Percentiles rank a stretch among this genome's conserved stretches.
Evolutionary conservation across 495 filamentous ascomycete genomes (phyloP).

Genomic region (Penicillium odoratum): DNA sequence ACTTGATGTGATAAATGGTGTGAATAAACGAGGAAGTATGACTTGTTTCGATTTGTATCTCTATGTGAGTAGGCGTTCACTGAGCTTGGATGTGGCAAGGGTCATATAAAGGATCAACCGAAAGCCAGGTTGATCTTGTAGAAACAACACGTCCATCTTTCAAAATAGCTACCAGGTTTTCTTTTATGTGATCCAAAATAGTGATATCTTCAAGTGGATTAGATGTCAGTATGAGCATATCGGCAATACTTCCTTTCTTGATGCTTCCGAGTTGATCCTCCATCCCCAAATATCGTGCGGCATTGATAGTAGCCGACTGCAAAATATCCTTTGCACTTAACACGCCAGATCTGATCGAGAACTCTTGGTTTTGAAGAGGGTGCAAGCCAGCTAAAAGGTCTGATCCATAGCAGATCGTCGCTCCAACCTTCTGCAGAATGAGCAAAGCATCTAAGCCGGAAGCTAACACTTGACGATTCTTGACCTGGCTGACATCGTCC

Average conservation of each 20-base stretch:
- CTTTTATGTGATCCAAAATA: constrained; percentile 43
- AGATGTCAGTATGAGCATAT: constrained; percentile 36
- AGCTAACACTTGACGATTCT: constrained; percentile 46
- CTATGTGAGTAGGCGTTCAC: neutral
- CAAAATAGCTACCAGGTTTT: constrained; percentile 44
- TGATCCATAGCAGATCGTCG: constrained; percentile 52
- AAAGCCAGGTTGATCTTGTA: constrained; percentile 9
- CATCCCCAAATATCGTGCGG: constrained; percentile 40
- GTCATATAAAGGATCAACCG: constrained; percentile 15
- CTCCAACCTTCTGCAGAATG: constrained; percentile 41
- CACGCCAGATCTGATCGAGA: constrained; percentile 39
- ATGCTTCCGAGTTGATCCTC: constrained; percentile 43
- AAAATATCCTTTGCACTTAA: constrained; percentile 42
- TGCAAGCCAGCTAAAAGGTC: constrained; percentile 49
- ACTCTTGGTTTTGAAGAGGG: constrained; percentile 46
- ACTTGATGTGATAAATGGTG: too few relatives aligned
- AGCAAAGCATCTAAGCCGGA: constrained; percentile 40
- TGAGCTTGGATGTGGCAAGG: constrained; percentile 10
- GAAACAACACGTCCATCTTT: constrained; percentile 45
- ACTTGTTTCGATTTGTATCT: too few relatives aligned
- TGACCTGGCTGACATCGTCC: constrained; percentile 31
- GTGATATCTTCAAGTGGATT: constrained; percentile 51
- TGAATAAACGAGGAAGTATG: too few relatives aligned
- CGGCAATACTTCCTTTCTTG: constrained; percentile 36
- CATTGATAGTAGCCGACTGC: constrained; percentile 49